Conservation (phyloP, 176 grass and related monocot genomes). For the Oryza punctata region DNA sequence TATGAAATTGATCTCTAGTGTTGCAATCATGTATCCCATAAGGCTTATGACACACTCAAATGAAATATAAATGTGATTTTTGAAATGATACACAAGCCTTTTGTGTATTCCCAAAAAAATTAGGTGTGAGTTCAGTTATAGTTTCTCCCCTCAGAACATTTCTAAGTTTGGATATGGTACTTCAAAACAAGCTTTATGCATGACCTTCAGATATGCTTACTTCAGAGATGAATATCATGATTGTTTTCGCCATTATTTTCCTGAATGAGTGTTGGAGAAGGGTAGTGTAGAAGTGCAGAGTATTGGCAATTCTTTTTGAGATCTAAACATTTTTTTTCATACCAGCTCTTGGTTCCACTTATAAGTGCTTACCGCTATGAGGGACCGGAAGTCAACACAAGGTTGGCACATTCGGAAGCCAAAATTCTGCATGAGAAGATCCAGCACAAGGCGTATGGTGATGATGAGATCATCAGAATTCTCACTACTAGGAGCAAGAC, state of each 20-base stretch:
- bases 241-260: background rate
- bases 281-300: background rate
- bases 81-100: no score
- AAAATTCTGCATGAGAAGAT: conserved; percentile 87
- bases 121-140: background rate
- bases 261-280: background rate
- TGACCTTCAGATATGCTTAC: background rate
- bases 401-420: conserved; percentile 83
- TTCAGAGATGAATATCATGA: background rate
- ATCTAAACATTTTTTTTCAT: conserved; percentile 19
- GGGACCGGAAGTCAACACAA: conserved; percentile 69
- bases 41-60: background rate
- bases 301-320: background rate
- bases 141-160: background rate
- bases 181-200: background rate
- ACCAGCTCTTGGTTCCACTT: conserved; percentile 88
- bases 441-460: conserved; percentile 66
- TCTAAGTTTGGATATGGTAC: background rate
- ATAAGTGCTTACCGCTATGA: conserved; percentile 77
- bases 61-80: background rate
- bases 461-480: conserved; percentile 85
- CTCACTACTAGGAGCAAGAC: conserved; percentile 91
- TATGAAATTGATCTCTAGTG: background rate
- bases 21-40: background rate
- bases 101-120: background rate